Conservation (phyloP, 2,329 filamentous ascomycete species). For the Lasiodiplodia sp. region DNA sequence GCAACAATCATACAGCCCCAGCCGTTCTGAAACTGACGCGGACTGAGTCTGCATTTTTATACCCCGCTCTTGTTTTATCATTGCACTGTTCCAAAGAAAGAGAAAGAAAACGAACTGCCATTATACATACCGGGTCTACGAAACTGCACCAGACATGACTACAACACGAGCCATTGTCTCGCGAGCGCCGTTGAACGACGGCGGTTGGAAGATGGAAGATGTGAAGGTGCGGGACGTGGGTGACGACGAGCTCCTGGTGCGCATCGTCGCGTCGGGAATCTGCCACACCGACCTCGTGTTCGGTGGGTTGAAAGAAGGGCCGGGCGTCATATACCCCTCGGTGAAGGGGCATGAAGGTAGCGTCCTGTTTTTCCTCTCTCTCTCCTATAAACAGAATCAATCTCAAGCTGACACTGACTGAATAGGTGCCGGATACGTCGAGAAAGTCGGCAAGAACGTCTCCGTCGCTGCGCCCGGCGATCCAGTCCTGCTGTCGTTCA, state of each 20-base stretch:
- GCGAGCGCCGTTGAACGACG: constrained; percentile 45
- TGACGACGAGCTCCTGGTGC: constrained; percentile 60
- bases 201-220: constrained; percentile 50
- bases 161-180: constrained; percentile 47
- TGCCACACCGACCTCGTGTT: constrained; percentile 63
- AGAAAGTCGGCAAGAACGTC: constrained; percentile 51
- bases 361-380: neutral
- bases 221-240: constrained; percentile 45
- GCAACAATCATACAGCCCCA: neutral
- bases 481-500: constrained; percentile 57
- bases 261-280: constrained; percentile 62
- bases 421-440: constrained; percentile 54
- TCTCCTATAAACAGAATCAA: neutral
- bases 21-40: neutral
- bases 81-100: neutral
- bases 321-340: constrained; percentile 52
- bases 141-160: neutral
- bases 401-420: neutral
- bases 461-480: constrained; percentile 54
- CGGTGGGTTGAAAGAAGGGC: constrained; percentile 45
- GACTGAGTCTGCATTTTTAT: neutral
- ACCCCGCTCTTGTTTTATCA: neutral
- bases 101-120: neutral
- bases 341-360: constrained; percentile 63
- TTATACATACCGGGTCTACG: neutral